Base-by-base conservation (phyloP, 768 basidiomycete genomes). In the Podaxis sp. region DNA sequence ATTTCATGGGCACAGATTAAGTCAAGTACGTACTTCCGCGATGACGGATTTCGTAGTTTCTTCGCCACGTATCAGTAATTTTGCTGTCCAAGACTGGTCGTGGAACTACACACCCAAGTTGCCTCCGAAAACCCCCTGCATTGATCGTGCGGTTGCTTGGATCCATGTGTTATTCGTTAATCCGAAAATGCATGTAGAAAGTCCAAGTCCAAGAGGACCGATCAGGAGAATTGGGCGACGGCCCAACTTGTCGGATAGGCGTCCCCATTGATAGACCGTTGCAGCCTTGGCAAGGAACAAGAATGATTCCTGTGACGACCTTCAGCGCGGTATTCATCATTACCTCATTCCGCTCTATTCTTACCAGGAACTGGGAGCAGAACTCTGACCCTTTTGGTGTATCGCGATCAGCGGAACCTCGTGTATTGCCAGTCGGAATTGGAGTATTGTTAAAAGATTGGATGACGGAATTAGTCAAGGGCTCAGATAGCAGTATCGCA, bases 351-450 rank as follows among this genome's bases (percentile, higher is more conserved):
- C 30, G 12, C 15, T 24, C n/a, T 13, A 61, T 40, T 28, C 76
- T 64, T 46, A 82, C 82, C 39, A 83, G 76, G 30, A 83, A 56
- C 4, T 81, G 80, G 49, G 80, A 80, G 70, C 79, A 83, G 66
- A 81, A 81, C 0, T 80, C 13, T 22, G 80, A 7, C 75, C 79
- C 57, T 72, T 77, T 4, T 39, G 67, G 70, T 60, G 79, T 79
- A 60, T 81, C 78, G 3, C 79, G 77, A 1, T 72, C 68, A 6
- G 76, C 80, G 9, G 82, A 71, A 0, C 78, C 79, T 76, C 77
- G 30, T 77, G 74, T 49, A 75, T 70, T 40, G 81, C 74, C 39
- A 80, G 72, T 59, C 12, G 49, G 49, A 28, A 15, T 30, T 26
- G 33, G 30, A 22, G 54, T 75, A 51, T 76, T 77, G 38, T 79